Percentiles rank a stretch among this genome's conserved stretches.
phyloP scores from a whole-genome alignment of 176 grass and related monocot genomes.

The Rhynchospora breviuscula region DNA sequence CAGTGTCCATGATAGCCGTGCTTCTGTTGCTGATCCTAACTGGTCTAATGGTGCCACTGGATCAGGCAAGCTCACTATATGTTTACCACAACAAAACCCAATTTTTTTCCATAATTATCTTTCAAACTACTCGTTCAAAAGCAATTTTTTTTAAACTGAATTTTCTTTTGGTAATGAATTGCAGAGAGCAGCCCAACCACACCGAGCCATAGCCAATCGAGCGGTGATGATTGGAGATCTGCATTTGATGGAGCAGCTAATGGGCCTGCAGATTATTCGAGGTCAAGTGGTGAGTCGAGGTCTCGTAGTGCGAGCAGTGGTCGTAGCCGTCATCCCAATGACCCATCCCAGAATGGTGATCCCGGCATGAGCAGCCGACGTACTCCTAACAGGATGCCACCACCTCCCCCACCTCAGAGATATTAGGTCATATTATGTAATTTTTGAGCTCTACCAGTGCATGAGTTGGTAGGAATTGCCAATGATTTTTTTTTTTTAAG shows the following conservation, averaged over 20 bases:
- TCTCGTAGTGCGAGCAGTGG: conserved; percentile 29
- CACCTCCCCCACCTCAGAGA: conserved; percentile 39
- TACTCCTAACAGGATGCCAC: conserved; percentile 46
- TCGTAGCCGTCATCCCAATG: conserved; percentile 16
- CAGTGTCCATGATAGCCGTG: conserved; percentile 54
- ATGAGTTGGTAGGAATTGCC: background rate
- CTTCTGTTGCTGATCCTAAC: conserved; percentile 34
- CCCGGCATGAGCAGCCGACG: conserved; percentile 33
- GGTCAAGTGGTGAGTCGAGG: conserved; percentile 17
- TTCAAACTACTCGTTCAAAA: background rate
- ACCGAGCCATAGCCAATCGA: background rate
- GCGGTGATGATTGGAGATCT: conserved; percentile 63
- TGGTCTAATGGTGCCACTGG: conserved; percentile 35
- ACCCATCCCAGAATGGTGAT: conserved; percentile 40
- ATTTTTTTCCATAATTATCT: background rate
- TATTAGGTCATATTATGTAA: conserved; percentile 11
- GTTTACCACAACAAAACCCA: background rate
- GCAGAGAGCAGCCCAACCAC: conserved; percentile 48
- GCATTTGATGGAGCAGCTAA: conserved; percentile 56
- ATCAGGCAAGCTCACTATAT: conserved; percentile 29
- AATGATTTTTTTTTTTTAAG: background rate
- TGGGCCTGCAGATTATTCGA: conserved; percentile 25
- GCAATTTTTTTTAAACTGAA: background rate
- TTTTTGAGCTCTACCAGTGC: background rate
- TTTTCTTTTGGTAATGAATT: background rate